Conservation (phyloP, 1,284 basidiomycete species). For the Trametes polyzona region DNA sequence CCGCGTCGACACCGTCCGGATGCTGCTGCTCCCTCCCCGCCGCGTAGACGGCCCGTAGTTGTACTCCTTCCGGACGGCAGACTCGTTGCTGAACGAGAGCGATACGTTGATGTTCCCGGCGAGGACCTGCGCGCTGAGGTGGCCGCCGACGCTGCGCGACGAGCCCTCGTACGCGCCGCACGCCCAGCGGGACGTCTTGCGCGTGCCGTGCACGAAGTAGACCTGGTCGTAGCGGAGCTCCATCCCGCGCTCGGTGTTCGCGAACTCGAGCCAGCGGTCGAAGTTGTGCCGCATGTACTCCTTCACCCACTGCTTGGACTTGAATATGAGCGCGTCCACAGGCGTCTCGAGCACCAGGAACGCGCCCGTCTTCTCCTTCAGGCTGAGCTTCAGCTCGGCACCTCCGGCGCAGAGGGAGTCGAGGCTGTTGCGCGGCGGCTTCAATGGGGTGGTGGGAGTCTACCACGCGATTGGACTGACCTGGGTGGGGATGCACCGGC, state of each 20-base stretch:
- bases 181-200: conserved; percentile 2
- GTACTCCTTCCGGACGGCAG: background rate
- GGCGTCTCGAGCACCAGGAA: conserved; percentile 12
- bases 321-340: background rate
- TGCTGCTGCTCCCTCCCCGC: background rate
- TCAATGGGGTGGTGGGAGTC: background rate
- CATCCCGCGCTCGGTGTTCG: conserved; percentile 8
- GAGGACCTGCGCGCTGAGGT: background rate
- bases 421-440: background rate
- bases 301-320: conserved; percentile 10
- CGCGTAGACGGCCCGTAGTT: conserved; percentile 3
- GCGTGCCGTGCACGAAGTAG: conserved; percentile 1
- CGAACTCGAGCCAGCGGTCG: conserved; percentile 28
- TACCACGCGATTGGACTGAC: background rate
- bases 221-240: background rate
- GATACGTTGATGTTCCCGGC: background rate
- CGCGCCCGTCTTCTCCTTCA: conserved; percentile 5
- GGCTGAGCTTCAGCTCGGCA: background rate
- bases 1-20: background rate
- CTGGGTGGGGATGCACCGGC: background rate
- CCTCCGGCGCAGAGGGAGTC: background rate
- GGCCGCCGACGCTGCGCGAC: background rate
- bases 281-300: conserved; percentile 19
- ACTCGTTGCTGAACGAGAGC: background rate
- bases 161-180: conserved; percentile 1